Conservation (phyloP, 352 stramenopile genomes). For the Phytopythium delawarense region DNA sequence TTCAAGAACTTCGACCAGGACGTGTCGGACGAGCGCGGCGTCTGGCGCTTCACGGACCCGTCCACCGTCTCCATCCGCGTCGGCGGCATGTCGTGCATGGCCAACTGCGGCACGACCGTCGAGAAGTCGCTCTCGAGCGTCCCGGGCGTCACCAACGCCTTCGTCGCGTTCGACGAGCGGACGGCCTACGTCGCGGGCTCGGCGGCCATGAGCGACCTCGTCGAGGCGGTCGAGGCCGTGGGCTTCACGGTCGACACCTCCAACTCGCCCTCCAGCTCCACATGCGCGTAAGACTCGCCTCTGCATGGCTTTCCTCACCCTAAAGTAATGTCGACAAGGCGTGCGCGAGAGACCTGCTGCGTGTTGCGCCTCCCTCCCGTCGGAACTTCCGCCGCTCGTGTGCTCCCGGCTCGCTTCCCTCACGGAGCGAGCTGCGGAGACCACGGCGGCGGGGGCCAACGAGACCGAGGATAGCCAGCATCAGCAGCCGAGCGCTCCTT, state of each 20-base stretch:
- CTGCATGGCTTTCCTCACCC: conserved; percentile 6
- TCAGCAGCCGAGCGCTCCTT: neutral
- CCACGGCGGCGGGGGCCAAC: neutral
- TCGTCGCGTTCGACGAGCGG: conserved; percentile 73
- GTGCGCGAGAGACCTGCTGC: neutral
- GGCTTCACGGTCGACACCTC: conserved; percentile 50
- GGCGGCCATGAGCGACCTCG: conserved; percentile 43
- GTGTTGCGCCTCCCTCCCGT: neutral
- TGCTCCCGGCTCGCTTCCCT: neutral
- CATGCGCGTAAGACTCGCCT: conserved; percentile 49
- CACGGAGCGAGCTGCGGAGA: neutral
- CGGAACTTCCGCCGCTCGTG: neutral
- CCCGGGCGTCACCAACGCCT: conserved; percentile 64
- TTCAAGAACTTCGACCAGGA: conserved; percentile 83
- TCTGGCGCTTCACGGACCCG: conserved; percentile 62
- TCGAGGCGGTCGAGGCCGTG: conserved; percentile 58
- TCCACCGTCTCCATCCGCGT: conserved; percentile 75
- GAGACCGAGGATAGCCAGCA: neutral
- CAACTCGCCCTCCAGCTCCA: conserved; percentile 18
- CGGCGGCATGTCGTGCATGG: conserved; percentile 87
- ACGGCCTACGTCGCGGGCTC: conserved; percentile 69
- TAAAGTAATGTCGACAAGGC: conserved; percentile 2
- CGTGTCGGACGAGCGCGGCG: conserved; percentile 58
- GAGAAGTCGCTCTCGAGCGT: conserved; percentile 21
- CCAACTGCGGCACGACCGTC: conserved; percentile 79